Percentiles rank a stretch among this genome's conserved stretches.
These are phyloP conservation scores for Tardiomyces blankii DNA, from an alignment of 1,139 yeast species.

Conservation along the genomic window DNA sequence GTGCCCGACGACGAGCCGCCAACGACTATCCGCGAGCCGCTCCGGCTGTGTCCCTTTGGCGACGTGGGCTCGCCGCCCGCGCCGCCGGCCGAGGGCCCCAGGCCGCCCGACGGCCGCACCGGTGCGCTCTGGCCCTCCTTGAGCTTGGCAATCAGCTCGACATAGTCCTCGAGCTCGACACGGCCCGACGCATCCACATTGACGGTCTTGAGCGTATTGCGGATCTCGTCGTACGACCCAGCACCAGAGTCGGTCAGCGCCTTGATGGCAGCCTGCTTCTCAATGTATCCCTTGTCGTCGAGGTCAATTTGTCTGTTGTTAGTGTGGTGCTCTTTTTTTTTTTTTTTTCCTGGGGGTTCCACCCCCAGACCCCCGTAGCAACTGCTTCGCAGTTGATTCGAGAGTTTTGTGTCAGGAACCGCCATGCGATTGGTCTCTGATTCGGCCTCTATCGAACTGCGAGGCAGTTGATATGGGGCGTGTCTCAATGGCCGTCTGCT, in stretches of 20 bases:
- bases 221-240: conserved; percentile 80
- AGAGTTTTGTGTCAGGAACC: too few species aligned
- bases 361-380: too few species aligned
- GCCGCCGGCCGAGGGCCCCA: conserved; percentile 7
- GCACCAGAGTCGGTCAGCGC: conserved; percentile 69
- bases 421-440: too few species aligned
- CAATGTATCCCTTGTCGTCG: conserved; percentile 94
- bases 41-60: neutral
- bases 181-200: conserved; percentile 95
- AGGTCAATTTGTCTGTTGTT: conserved; percentile 56
- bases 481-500: too few species aligned
- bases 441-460: too few species aligned
- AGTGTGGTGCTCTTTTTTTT: too few species aligned
- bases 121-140: conserved; percentile 22
- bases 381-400: too few species aligned
- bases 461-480: too few species aligned
- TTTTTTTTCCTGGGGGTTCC: too few species aligned
- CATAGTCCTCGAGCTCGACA: conserved; percentile 93
- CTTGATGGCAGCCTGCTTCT: conserved; percentile 81
- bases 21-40: conserved; percentile 56
- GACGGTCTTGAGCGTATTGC: conserved; percentile 84
- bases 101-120: conserved; percentile 2
- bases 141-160: conserved; percentile 46
- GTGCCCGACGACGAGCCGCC: conserved; percentile 81
- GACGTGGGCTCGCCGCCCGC: neutral